Evolutionary conservation across 768 basidiomycete genomes (phyloP).

Genomic region (Boletus subcaerulescens): DNA sequence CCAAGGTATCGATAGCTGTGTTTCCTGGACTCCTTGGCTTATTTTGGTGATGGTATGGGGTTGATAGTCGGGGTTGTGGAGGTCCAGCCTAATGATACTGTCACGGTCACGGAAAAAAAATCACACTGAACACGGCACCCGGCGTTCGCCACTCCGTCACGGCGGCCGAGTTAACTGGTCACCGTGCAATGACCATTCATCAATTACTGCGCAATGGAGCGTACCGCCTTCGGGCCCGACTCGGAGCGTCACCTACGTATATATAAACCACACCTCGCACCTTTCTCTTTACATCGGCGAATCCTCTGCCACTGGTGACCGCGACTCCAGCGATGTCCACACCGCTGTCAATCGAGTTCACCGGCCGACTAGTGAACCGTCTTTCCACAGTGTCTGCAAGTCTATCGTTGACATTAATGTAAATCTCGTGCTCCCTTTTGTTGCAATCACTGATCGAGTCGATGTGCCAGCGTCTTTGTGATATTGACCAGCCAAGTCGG

Average conservation of each 20-base stretch:
- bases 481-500: slow-evolving; percentile 23
- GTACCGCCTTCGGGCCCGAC: too few relatives aligned
- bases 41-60: not conserved
- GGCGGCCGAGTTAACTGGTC: too few relatives aligned
- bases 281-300: not conserved
- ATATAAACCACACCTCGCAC: slow-evolving; percentile 7
- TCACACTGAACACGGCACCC: not conserved
- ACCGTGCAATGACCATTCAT: not conserved
- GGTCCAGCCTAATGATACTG: not conserved
- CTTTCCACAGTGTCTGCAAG: slow-evolving; percentile 7
- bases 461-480: slow-evolving; percentile 11
- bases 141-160: too few relatives aligned
- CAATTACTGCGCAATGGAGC: not conserved
- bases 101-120: not conserved
- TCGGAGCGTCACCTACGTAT: not conserved
- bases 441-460: not conserved
- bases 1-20: not conserved
- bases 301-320: not conserved
- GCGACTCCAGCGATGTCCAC: slow-evolving; percentile 2
- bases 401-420: slow-evolving; percentile 15
- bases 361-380: not conserved
- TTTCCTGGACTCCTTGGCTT: not conserved
- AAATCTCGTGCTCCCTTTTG: not conserved
- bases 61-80: not conserved
- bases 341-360: not conserved